Evolutionary conservation across 2,329 filamentous ascomycete genomes (phyloP).

Genomic region (Colletotrichum siamense): DNA sequence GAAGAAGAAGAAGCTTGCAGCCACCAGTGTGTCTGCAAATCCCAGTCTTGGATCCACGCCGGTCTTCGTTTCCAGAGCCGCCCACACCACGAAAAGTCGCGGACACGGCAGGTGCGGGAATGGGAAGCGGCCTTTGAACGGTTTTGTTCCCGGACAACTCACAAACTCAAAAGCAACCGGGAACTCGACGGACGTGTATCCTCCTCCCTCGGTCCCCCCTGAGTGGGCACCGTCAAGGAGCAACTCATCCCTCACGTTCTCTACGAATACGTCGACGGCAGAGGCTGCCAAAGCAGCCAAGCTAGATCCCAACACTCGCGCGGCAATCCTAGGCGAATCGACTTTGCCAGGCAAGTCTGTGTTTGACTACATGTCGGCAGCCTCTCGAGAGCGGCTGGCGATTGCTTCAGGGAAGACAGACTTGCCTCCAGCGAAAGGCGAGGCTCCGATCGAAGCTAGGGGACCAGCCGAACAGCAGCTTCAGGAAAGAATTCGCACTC

Average conservation of each 20-base stretch:
- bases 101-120: conserved; percentile 74
- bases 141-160: conserved; percentile 74
- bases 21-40: conserved; percentile 59
- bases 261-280: conserved; percentile 67
- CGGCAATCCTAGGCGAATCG: conserved; percentile 73
- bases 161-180: conserved; percentile 50
- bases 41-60: conserved; percentile 71
- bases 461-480: conserved; percentile 68
- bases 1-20: conserved; percentile 61
- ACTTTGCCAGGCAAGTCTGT: conserved; percentile 90
- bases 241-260: not conserved
- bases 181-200: conserved; percentile 53
- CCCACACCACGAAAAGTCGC: conserved; percentile 31
- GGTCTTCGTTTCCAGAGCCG: conserved; percentile 72
- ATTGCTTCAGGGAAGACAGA: conserved; percentile 76
- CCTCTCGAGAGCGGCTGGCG: conserved; percentile 78
- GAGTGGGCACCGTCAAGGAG: conserved; percentile 72
- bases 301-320: conserved; percentile 78
- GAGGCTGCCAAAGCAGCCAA: conserved; percentile 80
- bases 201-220: conserved; percentile 70
- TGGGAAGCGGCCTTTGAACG: conserved; percentile 78
- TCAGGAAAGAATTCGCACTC: conserved; percentile 61
- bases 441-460: conserved; percentile 71
- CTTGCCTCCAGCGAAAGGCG: conserved; percentile 78
- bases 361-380: conserved; percentile 87